phyloP scores from a whole-genome alignment of 2,329 filamentous ascomycete genomes.

The Plenodomus biglobosus region DNA sequence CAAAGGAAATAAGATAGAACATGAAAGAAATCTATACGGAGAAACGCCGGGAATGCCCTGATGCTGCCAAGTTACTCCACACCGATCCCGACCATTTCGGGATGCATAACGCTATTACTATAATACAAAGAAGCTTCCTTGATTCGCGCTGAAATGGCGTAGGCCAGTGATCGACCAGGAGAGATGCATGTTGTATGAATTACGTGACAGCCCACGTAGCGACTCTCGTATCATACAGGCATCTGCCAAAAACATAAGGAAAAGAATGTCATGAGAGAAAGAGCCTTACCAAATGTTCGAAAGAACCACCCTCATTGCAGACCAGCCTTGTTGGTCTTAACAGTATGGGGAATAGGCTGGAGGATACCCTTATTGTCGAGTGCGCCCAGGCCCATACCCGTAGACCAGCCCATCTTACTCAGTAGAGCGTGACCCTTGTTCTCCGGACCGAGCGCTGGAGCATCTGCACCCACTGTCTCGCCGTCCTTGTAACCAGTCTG shows the following conservation, averaged over 20 bases:
- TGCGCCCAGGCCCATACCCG: slow-evolving; percentile 80
- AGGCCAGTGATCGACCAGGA: neutral
- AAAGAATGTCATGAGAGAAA: neutral
- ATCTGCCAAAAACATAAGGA: neutral
- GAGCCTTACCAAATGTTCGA: neutral
- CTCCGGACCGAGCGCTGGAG: slow-evolving; percentile 77
- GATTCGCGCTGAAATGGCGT: neutral
- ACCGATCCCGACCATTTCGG: neutral
- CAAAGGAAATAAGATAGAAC: neutral
- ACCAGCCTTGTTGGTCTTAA: slow-evolving; percentile 84
- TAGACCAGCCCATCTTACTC: slow-evolving; percentile 97
- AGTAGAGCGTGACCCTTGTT: slow-evolving; percentile 86
- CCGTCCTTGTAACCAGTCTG: slow-evolving; percentile 68
- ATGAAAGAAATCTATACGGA: neutral
- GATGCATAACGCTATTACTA: neutral
- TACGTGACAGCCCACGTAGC: too few species aligned
- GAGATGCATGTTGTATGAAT: too few species aligned
- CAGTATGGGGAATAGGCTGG: slow-evolving; percentile 79
- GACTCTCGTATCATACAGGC: neutral
- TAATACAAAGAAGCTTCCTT: neutral
- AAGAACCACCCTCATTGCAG: slow-evolving; percentile 46
- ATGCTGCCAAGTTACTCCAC: neutral
- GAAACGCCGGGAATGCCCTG: neutral
- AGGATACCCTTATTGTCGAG: slow-evolving; percentile 84
- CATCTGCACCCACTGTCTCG: slow-evolving; percentile 81